Percentiles rank a stretch among this genome's conserved stretches.
These are phyloP conservation scores for Apiospora saccharicola DNA, from an alignment of 2,329 filamentous ascomycete genomes.

Conservation along the genomic window DNA sequence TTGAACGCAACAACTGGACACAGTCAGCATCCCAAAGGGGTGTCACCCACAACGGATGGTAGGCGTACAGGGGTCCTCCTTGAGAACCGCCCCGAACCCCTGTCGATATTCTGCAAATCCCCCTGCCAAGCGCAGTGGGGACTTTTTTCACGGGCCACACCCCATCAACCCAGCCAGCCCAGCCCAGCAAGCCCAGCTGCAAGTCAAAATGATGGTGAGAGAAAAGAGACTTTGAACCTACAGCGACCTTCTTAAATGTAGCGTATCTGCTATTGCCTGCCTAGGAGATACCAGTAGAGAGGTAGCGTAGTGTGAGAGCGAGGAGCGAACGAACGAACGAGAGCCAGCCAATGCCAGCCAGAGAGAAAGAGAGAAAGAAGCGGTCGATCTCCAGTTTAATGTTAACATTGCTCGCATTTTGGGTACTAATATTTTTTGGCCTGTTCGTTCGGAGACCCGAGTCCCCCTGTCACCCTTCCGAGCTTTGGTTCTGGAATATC, in stretches of 20 bases:
- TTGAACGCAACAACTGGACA: neutral
- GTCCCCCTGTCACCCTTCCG: constrained; percentile 1
- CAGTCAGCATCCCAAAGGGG: neutral
- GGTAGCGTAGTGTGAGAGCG: neutral
- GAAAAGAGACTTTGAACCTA: constrained; percentile 12
- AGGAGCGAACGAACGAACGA: neutral
- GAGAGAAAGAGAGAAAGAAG: neutral
- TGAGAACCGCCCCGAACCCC: neutral
- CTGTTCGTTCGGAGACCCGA: neutral
- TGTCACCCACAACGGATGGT: constrained; percentile 8
- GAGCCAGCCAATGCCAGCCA: neutral
- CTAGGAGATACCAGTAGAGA: constrained; percentile 11
- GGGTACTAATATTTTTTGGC: neutral
- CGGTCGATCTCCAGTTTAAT: constrained; percentile 16
- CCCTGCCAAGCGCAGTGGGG: constrained; percentile 20
- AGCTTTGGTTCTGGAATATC: constrained; percentile 10
- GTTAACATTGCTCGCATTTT: neutral
- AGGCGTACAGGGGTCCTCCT: neutral
- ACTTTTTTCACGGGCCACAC: constrained; percentile 16
- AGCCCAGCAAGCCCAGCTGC: constrained; percentile 17
- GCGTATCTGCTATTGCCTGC: constrained; percentile 15
- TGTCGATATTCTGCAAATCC: constrained; percentile 22
- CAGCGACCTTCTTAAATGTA: neutral
- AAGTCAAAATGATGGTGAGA: constrained; percentile 16
- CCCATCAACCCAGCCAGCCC: neutral